Evolutionary conservation across 1,139 yeast genomes (phyloP), one percentile per base, ranked within the genome.

Genomic region (Yamadazyma diddensiae): DNA sequence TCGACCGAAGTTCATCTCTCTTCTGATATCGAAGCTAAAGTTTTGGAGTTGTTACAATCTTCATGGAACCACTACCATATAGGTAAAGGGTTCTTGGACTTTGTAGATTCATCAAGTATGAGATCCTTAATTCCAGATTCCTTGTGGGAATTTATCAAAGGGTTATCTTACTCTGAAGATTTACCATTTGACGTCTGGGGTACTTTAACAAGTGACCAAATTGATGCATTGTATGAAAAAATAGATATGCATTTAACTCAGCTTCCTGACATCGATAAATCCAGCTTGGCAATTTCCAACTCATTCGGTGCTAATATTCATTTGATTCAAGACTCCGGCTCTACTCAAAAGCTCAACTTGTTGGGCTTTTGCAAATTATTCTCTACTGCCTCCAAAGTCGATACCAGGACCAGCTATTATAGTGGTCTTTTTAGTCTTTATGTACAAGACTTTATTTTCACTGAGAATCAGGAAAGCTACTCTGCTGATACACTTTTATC

Each of bases 291-390:
- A 0, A 49, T 75, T 17, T 68, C 77, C 0, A 74, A 73, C 41
- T 65, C 77, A 2, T 46, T 77, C 29, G 68, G 59, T 12, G 57
- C 60, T 16, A 67, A 64, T 31, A 52, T 67, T 1, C 65, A 60
- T 38, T 45, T 75, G 18, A 42, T 70, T 9, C 29, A 43, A 2
- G 45, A 45, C 1, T 33, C 33, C 3, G 24, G 35, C 8, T 17
- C 12, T 15, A 14, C 14, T n/a, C 26, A 21, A 14, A 9, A 5
- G 5, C 4, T 28, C 3, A 26, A 40, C 3, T 25, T 45, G 6
- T 28, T 43, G 19, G 32, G 37, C 15, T 21, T 22, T 8, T 29
- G 36, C 29, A 34, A 24, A 11, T 24, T 26, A 6, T 33, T 38
- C 20, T 24, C 38, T 7, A 4, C 10, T 2, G 9, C 14, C 8